Evolutionary conservation across 495 filamentous ascomycete genomes (phyloP), one percentile per base, ranked within the genome.

Genomic region (Penicillium longicatenatum): DNA sequence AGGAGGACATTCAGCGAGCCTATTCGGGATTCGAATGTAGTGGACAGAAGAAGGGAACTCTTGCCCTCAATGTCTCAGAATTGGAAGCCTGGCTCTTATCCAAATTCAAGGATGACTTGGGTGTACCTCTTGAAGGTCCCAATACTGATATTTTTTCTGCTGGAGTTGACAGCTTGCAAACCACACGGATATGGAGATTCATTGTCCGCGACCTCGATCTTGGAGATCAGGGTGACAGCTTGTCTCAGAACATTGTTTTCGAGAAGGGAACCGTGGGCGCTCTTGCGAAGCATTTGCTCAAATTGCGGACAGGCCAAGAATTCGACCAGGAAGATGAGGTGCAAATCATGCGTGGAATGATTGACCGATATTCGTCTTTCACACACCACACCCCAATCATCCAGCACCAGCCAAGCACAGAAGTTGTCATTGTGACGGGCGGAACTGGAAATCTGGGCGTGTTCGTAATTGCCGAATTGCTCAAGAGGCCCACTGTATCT

Each of bases 371-470:
- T 54, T 67, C 69, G 1, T 51, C 62, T 20, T 67, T 79, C 45
- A 54, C 79, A 39, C 54, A 72, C 30, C 73, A 79, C 37, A 63
- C 60, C 45, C 65, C 67, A 0, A 61, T 59, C 21, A 64, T 58
- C 1, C 8, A 54, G 5, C 35, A 39, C n/a, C 37, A 56, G 7
- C 64, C 64, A 33, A 51, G 52, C 6, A 30, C 57, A 6, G 61
- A 69, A 19, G 58, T 67, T 2, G 58, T 69, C 7, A 31, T 74
- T 12, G 57, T 89, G 11, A 88, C 86, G 0, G 86, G 86, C 12
- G 81, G 81, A 5, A 89, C 86, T 9, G 86, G 86, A 16, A 76
- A 82, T 4, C 72, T 89, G 1, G 86, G 86, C 2, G 74, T 77
- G 1, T 81, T 86, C 50, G 76, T 88, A 11, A 75, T 88, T 6